A percentile compares a stretch with the other conserved stretches of the same genome.
These are phyloP conservation scores for Ajuga chamaepitys DNA, from an alignment of 257 asterid species.

Conservation along the genomic window DNA sequence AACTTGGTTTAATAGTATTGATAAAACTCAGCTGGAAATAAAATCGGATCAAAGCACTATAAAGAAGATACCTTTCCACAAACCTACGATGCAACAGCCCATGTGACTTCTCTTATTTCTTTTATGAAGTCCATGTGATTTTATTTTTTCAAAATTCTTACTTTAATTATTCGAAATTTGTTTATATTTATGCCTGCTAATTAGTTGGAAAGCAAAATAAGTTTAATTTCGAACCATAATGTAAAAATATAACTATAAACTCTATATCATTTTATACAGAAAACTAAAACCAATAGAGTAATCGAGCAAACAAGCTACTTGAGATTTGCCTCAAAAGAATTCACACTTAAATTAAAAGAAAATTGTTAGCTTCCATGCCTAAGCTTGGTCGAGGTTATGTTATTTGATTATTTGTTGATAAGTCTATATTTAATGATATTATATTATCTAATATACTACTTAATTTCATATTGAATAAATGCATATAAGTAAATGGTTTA, in stretches of 20 bases:
- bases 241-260: background rate
- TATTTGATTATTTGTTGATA: no score
- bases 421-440: no score
- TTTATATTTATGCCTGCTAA: background rate
- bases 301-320: no score
- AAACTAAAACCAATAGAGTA: no score
- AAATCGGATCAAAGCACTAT: background rate
- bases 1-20: constrained; percentile 9
- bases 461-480: no score
- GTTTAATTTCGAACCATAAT: background rate
- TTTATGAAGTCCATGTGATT: constrained; percentile 3
- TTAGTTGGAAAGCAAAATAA: background rate
- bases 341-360: no score
- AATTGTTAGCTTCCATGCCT: no score
- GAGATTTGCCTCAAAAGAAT: no score
- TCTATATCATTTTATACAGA: background rate
- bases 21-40: background rate
- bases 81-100: constrained; percentile 10
- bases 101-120: constrained; percentile 16
- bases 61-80: constrained; percentile 2
- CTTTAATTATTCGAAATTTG: background rate
- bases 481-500: no score
- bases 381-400: no score
- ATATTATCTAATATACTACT: no score
- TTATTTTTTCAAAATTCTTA: background rate